Percentiles rank a stretch among this genome's conserved stretches.
Evolutionary conservation across 1,139 yeast species (phyloP).

Genomic region (Blastobotrys aristatus): DNA sequence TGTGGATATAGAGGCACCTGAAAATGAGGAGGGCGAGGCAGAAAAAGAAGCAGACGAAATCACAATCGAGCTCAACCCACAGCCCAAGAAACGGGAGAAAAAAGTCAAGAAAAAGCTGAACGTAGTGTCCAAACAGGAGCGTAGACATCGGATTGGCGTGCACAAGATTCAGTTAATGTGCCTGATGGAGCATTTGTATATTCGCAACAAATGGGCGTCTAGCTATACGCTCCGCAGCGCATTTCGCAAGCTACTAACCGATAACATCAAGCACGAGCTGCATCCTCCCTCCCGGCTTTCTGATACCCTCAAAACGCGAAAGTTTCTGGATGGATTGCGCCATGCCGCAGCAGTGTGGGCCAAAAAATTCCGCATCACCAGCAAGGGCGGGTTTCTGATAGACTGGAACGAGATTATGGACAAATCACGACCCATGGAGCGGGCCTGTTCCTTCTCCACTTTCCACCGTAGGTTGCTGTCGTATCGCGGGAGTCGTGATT

Average conservation of each 20-base stretch:
- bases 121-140: slow-evolving; percentile 48
- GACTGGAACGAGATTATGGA: slow-evolving; percentile 55
- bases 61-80: slow-evolving; percentile 9
- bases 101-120: slow-evolving; percentile 14
- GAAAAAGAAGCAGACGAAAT: slow-evolving; percentile 15
- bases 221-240: slow-evolving; percentile 38
- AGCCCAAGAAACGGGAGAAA: slow-evolving; percentile 5
- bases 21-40: slow-evolving; percentile 20
- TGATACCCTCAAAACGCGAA: slow-evolving; percentile 49
- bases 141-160: slow-evolving; percentile 44
- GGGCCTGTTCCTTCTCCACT: slow-evolving; percentile 20
- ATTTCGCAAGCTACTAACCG: slow-evolving; percentile 43
- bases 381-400: slow-evolving; percentile 44
- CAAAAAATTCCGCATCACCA: slow-evolving; percentile 47
- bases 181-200: slow-evolving; percentile 59
- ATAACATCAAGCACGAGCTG: slow-evolving; percentile 42
- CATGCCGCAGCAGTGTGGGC: slow-evolving; percentile 60
- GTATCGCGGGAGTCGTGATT: slow-evolving; percentile 61
- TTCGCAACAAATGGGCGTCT: slow-evolving; percentile 73
- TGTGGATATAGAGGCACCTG: slow-evolving; percentile 26
- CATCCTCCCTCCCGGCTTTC: slow-evolving; percentile 44
- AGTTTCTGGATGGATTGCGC: slow-evolving; percentile 68
- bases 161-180: slow-evolving; percentile 58
- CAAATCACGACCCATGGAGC: slow-evolving; percentile 24
- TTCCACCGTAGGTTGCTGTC: slow-evolving; percentile 24